These are phyloP conservation scores for Candida nanaspora DNA, from an alignment of 805 yeast genomes.

Conservation along the genomic window DNA sequence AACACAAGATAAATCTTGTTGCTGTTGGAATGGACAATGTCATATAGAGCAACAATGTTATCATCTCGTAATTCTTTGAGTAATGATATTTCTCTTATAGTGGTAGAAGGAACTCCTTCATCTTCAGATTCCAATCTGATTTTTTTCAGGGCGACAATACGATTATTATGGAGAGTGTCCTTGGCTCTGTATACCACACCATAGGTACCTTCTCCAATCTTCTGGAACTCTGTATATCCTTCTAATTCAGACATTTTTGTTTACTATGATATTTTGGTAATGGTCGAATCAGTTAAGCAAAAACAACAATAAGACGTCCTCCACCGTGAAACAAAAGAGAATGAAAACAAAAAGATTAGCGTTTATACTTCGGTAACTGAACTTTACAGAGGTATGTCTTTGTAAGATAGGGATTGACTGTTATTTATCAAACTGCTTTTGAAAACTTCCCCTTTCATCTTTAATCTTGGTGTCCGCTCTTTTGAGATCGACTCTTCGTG, in stretches of 20 bases:
- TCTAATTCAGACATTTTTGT: conserved; percentile 74
- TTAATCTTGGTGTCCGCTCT: neutral
- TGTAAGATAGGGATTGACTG: too few relatives aligned
- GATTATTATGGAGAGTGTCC: conserved; percentile 79
- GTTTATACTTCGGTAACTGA: too few relatives aligned
- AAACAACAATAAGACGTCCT: too few relatives aligned
- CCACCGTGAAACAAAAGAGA: too few relatives aligned
- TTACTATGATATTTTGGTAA: too few relatives aligned
- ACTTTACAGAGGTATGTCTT: too few relatives aligned
- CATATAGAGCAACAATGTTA: conserved; percentile 84
- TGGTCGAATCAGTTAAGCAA: too few relatives aligned
- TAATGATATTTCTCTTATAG: conserved; percentile 91
- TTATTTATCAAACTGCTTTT: too few relatives aligned
- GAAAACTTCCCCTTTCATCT: too few relatives aligned
- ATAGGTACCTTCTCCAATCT: conserved; percentile 97
- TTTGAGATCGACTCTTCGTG: too few relatives aligned
- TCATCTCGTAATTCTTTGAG: conserved; percentile 91
- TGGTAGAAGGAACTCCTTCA: conserved; percentile 98
- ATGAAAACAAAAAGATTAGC: too few relatives aligned
- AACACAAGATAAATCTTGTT: conserved; percentile 90
- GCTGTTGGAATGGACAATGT: conserved; percentile 90
- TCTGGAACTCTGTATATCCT: conserved; percentile 90
- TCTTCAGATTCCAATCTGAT: conserved; percentile 94
- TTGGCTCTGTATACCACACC: conserved; percentile 97
- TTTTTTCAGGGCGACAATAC: conserved; percentile 94